Evolutionary conservation across 2,329 filamentous ascomycete species (phyloP).

Genomic region (Emmonsiellopsis sp.): DNA sequence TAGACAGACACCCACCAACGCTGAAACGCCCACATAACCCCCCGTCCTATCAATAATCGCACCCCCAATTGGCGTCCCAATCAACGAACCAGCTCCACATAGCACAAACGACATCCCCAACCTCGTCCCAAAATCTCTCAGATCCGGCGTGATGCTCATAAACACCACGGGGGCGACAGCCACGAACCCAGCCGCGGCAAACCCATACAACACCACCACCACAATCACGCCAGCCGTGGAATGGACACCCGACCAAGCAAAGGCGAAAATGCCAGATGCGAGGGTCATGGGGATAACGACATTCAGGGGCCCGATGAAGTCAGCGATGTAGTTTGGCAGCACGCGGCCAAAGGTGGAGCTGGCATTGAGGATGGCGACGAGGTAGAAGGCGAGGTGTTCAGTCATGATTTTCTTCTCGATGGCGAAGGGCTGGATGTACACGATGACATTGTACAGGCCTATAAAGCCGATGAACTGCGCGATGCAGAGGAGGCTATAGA

Average conservation of each 20-base stretch:
- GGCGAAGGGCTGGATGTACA: constrained; percentile 46
- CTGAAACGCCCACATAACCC: constrained; percentile 25
- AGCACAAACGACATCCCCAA: constrained; percentile 46
- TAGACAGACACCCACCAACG: constrained; percentile 9
- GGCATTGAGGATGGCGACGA: constrained; percentile 60
- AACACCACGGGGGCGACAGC: constrained; percentile 25
- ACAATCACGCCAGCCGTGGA: constrained; percentile 31
- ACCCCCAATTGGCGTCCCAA: constrained; percentile 50
- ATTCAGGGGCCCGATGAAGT: constrained; percentile 50
- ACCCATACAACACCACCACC: constrained; percentile 39
- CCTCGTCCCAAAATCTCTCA: constrained; percentile 47
- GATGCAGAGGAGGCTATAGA: constrained; percentile 25
- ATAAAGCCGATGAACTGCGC: constrained; percentile 35
- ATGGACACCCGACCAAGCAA: constrained; percentile 34
- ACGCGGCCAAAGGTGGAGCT: constrained; percentile 52
- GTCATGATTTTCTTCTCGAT: constrained; percentile 47
- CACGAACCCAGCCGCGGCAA: constrained; percentile 44
- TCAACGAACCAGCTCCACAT: constrained; percentile 47
- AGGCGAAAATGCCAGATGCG: constrained; percentile 33
- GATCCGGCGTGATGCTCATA: constrained; percentile 29
- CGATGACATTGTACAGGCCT: constrained; percentile 42
- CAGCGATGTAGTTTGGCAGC: constrained; percentile 49
- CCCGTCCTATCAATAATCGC: constrained; percentile 40
- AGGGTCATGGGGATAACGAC: constrained; percentile 37
- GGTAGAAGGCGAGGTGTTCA: constrained; percentile 51